Evolutionary conservation across 1,284 basidiomycete species (phyloP), one percentile per base, ranked within the genome.

Genomic region (Ustilago curta): DNA sequence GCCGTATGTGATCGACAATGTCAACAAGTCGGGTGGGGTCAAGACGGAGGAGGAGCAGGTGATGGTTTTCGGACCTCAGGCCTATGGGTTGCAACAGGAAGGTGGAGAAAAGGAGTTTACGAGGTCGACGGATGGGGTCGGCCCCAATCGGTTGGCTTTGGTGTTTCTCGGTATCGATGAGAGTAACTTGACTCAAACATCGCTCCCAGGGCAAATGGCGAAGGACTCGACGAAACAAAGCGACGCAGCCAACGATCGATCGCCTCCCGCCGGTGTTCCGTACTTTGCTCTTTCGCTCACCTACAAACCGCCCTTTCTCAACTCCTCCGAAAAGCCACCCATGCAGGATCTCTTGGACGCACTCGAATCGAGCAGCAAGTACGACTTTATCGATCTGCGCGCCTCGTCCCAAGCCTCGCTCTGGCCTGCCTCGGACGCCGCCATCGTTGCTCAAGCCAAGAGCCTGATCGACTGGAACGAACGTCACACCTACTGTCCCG

Each of bases 401-500:
- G 65, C 69, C 0, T 69, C 77, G 8, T 68, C 77, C 3, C 54
- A 63, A 12, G 74, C 75, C 2, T 61, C 77, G 4, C 55, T 58
- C 1, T 79, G 82, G 76, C 62, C 64, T 0, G 48, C 31, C 16
- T 45, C 59, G 3, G 74, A 84, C 32, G 81, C 83, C 0, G 79
- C 82, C 0, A 51, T 83, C 14, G 71, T 83, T 1, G 80, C 82
- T 0, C 72, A 80, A 35, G 75, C 81, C 5, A 77, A 82, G 44
- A 67, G 63, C 3, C 48, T 84, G 40, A 23, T 84, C 40, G 83
- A 84, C 50, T 84, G 83, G 83, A 83, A 83, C 58, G 82, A 83
- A 57, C 62, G 82, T 1, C 66, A 76, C 43, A 78, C 93, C 91
- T 97, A 92, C 86, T 99, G 96, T 83, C 89, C 95, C 1, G 91